These are phyloP conservation scores for Aschersonia sp. DNA, from an alignment of 2,329 filamentous ascomycete species.

Conservation along the genomic window DNA sequence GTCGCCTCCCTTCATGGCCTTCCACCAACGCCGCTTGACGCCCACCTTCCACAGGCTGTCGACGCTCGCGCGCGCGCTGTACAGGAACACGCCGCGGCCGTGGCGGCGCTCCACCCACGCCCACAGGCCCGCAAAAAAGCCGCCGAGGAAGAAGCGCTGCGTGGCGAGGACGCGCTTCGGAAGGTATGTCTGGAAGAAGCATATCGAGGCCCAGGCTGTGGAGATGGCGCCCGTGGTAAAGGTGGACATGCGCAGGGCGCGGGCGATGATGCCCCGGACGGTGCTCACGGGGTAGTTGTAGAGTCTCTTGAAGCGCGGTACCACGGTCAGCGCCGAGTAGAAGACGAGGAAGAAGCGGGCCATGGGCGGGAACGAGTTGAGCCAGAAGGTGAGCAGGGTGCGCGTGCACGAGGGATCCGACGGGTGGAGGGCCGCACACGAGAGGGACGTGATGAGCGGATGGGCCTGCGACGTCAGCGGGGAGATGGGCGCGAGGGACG, in stretches of 20 bases:
- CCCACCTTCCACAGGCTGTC: slow-evolving; percentile 86
- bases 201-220: slow-evolving; percentile 77
- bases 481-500: slow-evolving; percentile 51
- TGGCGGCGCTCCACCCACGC: slow-evolving; percentile 57
- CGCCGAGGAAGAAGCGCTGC: slow-evolving; percentile 80
- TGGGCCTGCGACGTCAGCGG: slow-evolving; percentile 76
- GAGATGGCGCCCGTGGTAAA: slow-evolving; percentile 70
- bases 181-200: slow-evolving; percentile 70
- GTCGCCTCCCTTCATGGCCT: slow-evolving; percentile 67
- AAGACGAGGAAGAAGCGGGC: slow-evolving; percentile 65
- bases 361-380: slow-evolving; percentile 66
- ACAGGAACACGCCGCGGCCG: slow-evolving; percentile 59
- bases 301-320: slow-evolving; percentile 54
- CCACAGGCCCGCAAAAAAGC: slow-evolving; percentile 75
- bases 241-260: slow-evolving; percentile 58
- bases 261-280: slow-evolving; percentile 49
- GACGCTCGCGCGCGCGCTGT: slow-evolving; percentile 62
- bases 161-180: slow-evolving; percentile 62
- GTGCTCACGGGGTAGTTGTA: slow-evolving; percentile 55
- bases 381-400: slow-evolving; percentile 77
- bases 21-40: slow-evolving; percentile 82
- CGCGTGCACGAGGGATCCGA: slow-evolving; percentile 75
- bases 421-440: slow-evolving; percentile 82
- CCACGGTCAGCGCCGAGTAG: slow-evolving; percentile 51
- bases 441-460: slow-evolving; percentile 70